Base-by-base conservation (phyloP, 2,329 filamentous ascomycete species). In the Phoma sp. region DNA sequence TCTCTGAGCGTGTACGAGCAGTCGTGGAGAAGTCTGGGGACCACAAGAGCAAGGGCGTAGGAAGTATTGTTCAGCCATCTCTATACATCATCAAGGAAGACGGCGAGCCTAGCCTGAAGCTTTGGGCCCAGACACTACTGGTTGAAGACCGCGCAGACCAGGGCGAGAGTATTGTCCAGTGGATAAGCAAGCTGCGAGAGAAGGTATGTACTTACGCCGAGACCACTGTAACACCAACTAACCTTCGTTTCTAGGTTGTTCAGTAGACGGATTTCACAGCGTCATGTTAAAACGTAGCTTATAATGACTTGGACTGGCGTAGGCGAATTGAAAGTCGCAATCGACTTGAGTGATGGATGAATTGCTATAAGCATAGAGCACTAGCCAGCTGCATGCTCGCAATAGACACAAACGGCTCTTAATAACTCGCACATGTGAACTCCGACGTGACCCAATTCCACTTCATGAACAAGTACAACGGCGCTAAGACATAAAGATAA, bases 111-210 rank as follows among this genome's bases (percentile, higher is more conserved):
- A 93, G 91, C 68, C 80, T 99, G 74, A 93, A 96, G 78, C 81
- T 98, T 60, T 99, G 95, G 95, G 95, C 95, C 37, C 93, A 97
- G 81, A 97, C 95, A 36, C 81, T 98, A 76, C 80, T 99, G 67
- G 89, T 99, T 39, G 95, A 99, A 77, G 95, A 99, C 77, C 84
- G 93, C 62, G 92, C 93, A 49, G 95, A 99, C 74, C 92, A 97
- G 78, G 89, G 92, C 42, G 88, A 96, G 78, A 96, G 93, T 73
- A 88, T 95, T 70, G 88, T 89, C 67, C 93, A 98, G 78, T 99
- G 92, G 88, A 88, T 98, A 82, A 92, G 92, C 51, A 87, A 86
- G 68, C 78, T 99, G 76, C 85, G 93, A 77, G 95, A 98, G 82
- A 99, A 98, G 91, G 95, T 97, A 76, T 78, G 82, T 69, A 48